These are phyloP conservation scores for Ramichloridium luteum DNA, from an alignment of 2,329 filamentous ascomycete genomes.

Conservation along the genomic window DNA sequence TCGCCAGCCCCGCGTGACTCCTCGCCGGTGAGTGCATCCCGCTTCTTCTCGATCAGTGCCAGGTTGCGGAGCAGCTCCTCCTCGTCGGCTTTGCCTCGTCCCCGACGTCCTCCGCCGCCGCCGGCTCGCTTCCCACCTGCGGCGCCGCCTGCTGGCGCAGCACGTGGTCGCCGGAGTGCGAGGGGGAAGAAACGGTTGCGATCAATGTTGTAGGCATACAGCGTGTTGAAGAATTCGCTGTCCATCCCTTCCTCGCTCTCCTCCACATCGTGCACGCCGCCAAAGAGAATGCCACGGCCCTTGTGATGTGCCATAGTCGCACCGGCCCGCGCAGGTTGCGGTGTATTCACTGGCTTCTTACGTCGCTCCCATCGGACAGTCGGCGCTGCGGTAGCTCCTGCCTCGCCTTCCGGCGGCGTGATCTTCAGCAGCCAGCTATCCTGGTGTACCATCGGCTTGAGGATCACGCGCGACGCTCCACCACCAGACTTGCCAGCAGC, in stretches of 20 bases:
- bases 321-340: slow-evolving; percentile 71
- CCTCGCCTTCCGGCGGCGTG: slow-evolving; percentile 56
- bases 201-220: slow-evolving; percentile 91
- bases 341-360: slow-evolving; percentile 83
- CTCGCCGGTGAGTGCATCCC: not conserved
- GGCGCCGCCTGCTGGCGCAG: slow-evolving; percentile 38
- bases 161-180: slow-evolving; percentile 59
- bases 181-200: slow-evolving; percentile 90
- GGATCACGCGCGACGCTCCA: slow-evolving; percentile 54
- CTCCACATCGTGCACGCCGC: slow-evolving; percentile 60
- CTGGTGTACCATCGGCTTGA: slow-evolving; percentile 83
- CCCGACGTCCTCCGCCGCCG: slow-evolving; percentile 43
- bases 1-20: slow-evolving; percentile 42
- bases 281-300: slow-evolving; percentile 83
- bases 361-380: slow-evolving; percentile 80
- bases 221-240: slow-evolving; percentile 87
- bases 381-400: slow-evolving; percentile 52
- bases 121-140: not conserved
- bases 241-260: slow-evolving; percentile 66
- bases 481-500: slow-evolving; percentile 51
- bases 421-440: slow-evolving; percentile 90
- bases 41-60: slow-evolving; percentile 66
- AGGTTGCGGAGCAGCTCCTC: slow-evolving; percentile 81
- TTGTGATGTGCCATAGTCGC: slow-evolving; percentile 92
- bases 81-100: slow-evolving; percentile 78